These are phyloP conservation scores for Phyllosticta citribraziliensis DNA, from an alignment of 2,329 filamentous ascomycete genomes.

Conservation along the genomic window DNA sequence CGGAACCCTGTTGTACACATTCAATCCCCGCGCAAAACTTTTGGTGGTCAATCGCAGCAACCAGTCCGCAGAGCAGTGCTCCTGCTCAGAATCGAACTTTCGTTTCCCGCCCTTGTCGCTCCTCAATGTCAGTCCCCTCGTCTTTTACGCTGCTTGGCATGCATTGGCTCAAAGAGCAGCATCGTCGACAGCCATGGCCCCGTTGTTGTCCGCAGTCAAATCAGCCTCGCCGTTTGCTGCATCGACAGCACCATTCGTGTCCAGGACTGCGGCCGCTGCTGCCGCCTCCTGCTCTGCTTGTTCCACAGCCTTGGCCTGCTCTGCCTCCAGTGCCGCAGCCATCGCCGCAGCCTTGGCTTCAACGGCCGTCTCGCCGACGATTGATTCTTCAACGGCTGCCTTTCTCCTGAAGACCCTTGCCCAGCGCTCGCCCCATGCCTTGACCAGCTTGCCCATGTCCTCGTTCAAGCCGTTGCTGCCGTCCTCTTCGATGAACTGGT, in stretches of 20 bases:
- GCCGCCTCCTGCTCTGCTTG: constrained; percentile 1
- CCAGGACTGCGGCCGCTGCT: not conserved
- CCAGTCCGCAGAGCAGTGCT: too few relatives aligned
- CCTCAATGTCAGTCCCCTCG: not conserved
- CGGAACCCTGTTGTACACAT: too few relatives aligned
- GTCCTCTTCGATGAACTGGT: constrained; percentile 65
- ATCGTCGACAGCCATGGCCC: constrained; percentile 3
- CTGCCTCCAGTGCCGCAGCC: not conserved
- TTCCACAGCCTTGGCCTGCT: not conserved
- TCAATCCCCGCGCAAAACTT: too few relatives aligned
- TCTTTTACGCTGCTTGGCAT: not conserved
- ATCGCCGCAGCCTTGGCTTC: constrained; percentile 32
- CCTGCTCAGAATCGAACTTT: too few relatives aligned
- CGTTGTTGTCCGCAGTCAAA: not conserved
- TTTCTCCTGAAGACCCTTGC: constrained; percentile 73
- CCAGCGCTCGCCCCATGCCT: constrained; percentile 79
- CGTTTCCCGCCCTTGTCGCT: not conserved
- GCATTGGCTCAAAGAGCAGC: not conserved
- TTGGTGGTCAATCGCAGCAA: too few relatives aligned
- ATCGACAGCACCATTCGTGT: not conserved
- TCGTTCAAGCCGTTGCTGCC: constrained; percentile 34
- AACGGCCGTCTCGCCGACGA: constrained; percentile 47
- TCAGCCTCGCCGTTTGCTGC: constrained; percentile 1
- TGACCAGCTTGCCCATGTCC: constrained; percentile 50
- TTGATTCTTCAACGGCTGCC: constrained; percentile 74